A percentile compares a stretch with the other conserved stretches of the same genome.
These are phyloP conservation scores for Reticulascus tulasneorum DNA, from an alignment of 2,329 filamentous ascomycete species.

Conservation along the genomic window DNA sequence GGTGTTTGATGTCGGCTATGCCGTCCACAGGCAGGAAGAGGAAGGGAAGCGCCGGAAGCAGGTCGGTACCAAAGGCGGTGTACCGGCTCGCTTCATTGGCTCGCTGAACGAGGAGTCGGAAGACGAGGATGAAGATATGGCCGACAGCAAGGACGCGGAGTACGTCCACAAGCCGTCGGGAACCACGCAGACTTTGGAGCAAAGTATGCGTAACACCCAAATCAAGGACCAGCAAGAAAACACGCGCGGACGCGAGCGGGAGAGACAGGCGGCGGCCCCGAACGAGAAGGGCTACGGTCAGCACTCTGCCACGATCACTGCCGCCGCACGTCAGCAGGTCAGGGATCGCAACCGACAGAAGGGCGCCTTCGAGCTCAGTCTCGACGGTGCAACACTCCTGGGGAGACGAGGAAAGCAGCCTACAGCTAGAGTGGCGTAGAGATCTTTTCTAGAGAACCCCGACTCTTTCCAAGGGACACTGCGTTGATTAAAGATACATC, in stretches of 20 bases:
- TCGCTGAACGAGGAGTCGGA: constrained; percentile 67
- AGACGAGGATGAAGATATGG: constrained; percentile 58
- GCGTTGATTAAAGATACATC: constrained; percentile 2
- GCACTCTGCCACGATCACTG: constrained; percentile 78
- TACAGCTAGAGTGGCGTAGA: constrained; percentile 24
- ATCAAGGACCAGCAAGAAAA: constrained; percentile 57
- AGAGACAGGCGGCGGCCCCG: constrained; percentile 29
- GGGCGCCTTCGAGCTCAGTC: constrained; percentile 84
- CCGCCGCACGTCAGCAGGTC: constrained; percentile 78
- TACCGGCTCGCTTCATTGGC: constrained; percentile 45
- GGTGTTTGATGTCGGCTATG: constrained; percentile 97
- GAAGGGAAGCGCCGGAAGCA: constrained; percentile 90
- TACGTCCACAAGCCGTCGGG: constrained; percentile 38
- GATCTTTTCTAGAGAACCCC: neutral
- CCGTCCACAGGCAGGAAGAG: constrained; percentile 93
- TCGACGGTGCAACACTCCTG: constrained; percentile 86
- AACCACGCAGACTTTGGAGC: constrained; percentile 68
- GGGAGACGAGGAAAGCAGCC: constrained; percentile 63
- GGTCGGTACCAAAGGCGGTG: constrained; percentile 67
- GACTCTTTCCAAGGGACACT: neutral
- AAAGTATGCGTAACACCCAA: constrained; percentile 80
- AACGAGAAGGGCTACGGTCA: constrained; percentile 75
- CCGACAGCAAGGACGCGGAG: constrained; percentile 56
- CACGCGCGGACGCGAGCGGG: constrained; percentile 46
- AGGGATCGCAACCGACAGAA: constrained; percentile 62